Conservation (phyloP, 305 asterid genomes). For the Nicotiana rustica region DNA sequence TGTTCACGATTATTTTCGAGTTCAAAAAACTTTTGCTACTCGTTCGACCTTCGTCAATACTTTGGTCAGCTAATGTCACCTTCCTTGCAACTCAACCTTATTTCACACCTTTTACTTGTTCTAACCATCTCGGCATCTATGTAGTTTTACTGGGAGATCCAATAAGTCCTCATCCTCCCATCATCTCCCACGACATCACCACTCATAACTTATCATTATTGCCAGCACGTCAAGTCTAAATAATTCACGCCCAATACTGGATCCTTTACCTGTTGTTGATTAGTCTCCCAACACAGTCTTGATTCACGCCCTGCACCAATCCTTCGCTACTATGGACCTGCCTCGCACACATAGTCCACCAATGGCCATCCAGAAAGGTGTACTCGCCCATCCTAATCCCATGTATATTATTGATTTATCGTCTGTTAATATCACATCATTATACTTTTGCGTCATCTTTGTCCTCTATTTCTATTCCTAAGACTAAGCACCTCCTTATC, state of each 20-base stretch:
- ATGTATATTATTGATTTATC: background rate
- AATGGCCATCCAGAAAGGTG: too few relatives aligned
- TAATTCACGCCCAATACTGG: too few relatives aligned
- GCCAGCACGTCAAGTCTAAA: too few relatives aligned
- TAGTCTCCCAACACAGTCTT: too few relatives aligned
- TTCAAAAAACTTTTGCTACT: background rate
- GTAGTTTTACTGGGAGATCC: background rate
- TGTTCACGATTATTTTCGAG: background rate
- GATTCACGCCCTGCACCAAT: too few relatives aligned
- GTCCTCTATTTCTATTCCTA: background rate
- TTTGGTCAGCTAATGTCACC: background rate
- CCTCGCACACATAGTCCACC: background rate
- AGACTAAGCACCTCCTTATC: background rate
- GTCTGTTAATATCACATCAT: background rate
- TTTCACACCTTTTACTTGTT: background rate
- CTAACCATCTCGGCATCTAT: background rate
- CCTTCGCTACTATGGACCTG: background rate
- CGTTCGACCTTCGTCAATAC: background rate
- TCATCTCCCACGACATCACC: too few relatives aligned
- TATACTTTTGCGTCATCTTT: background rate
- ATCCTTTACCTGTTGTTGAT: too few relatives aligned
- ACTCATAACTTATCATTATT: too few relatives aligned
- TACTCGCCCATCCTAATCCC: background rate
- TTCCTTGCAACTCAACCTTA: background rate
- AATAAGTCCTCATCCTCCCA: background rate